Percentiles rank a stretch among this genome's conserved stretches.
These are phyloP conservation scores for Parsonsia alboflavescens DNA, from an alignment of 257 asterid species.

Conservation along the genomic window DNA sequence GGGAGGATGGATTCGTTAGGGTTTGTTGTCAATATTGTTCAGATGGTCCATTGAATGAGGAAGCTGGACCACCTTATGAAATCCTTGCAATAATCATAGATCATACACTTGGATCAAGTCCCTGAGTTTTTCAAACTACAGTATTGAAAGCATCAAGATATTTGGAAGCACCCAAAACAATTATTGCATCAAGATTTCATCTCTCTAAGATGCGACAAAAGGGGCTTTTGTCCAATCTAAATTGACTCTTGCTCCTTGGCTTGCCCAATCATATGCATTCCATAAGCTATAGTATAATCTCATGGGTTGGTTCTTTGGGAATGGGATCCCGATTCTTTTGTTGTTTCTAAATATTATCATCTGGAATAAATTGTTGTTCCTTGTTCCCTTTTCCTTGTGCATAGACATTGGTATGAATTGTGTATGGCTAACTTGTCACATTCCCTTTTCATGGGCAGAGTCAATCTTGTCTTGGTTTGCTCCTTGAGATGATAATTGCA, in stretches of 20 bases:
- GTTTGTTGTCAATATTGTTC: no score
- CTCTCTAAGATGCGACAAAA: constrained; percentile 31
- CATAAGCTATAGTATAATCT: constrained; percentile 52
- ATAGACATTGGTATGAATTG: constrained; percentile 39
- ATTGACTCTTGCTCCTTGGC: constrained; percentile 62
- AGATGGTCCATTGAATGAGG: no score
- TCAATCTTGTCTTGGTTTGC: constrained; percentile 35
- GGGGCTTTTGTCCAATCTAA: no score
- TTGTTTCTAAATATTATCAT: no score
- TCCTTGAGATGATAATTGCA: constrained; percentile 33
- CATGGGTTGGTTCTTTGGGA: no score
- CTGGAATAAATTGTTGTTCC: constrained; percentile 34
- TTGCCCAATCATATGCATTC: constrained; percentile 67
- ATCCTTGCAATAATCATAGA: constrained; percentile 19
- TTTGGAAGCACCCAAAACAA: neutral
- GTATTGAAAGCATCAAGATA: neutral
- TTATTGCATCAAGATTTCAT: constrained; percentile 27
- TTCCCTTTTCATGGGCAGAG: constrained; percentile 35
- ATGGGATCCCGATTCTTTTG: no score
- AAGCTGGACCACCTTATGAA: neutral
- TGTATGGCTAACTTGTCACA: constrained; percentile 33
- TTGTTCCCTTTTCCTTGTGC: constrained; percentile 32
- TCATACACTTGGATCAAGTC: constrained; percentile 28
- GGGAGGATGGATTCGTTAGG: no score
- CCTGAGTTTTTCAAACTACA: constrained; percentile 42